phyloP scores from a whole-genome alignment of 768 basidiomycete species.

The Russula virescens region DNA sequence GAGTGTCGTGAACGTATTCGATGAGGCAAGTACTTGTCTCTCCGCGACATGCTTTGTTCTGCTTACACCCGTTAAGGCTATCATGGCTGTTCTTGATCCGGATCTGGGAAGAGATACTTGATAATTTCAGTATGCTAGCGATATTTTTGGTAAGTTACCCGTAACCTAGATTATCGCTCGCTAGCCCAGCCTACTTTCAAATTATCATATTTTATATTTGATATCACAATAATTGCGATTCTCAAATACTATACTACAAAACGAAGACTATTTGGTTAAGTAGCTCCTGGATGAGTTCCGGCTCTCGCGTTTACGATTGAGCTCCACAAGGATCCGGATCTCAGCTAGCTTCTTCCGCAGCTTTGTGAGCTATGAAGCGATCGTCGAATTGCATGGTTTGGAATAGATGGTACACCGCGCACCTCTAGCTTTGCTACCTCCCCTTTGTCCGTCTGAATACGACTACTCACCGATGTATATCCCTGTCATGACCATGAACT shows the following conservation, averaged over 20 bases:
- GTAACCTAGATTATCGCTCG: no score
- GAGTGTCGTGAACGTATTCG: slow-evolving; percentile 99
- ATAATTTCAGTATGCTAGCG: no score
- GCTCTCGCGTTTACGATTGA: slow-evolving; percentile 72
- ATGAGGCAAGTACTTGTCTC: slow-evolving; percentile 66
- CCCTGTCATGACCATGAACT: slow-evolving; percentile 28
- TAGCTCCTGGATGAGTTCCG: slow-evolving; percentile 70
- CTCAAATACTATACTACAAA: no score
- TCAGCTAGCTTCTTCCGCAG: slow-evolving; percentile 72
- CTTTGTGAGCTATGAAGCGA: slow-evolving; percentile 44
- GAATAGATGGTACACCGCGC: slow-evolving; percentile 26
- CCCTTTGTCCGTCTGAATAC: slow-evolving; percentile 73
- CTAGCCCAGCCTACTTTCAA: no score
- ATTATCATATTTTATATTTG: no score
- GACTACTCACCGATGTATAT: slow-evolving; percentile 46
- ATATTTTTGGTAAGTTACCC: no score
- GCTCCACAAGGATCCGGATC: slow-evolving; percentile 58
- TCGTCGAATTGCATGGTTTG: background rate
- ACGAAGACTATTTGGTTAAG: slow-evolving; percentile 60
- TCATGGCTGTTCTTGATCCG: slow-evolving; percentile 97
- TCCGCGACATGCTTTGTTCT: background rate
- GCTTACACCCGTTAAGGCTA: slow-evolving; percentile 54
- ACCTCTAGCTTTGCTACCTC: slow-evolving; percentile 79
- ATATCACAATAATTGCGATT: no score
- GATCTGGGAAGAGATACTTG: no score